Percentiles rank a stretch among this genome's conserved stretches.
These are phyloP conservation scores for Karstenula rhodostoma DNA, from an alignment of 2,329 filamentous ascomycete species.

Conservation along the genomic window DNA sequence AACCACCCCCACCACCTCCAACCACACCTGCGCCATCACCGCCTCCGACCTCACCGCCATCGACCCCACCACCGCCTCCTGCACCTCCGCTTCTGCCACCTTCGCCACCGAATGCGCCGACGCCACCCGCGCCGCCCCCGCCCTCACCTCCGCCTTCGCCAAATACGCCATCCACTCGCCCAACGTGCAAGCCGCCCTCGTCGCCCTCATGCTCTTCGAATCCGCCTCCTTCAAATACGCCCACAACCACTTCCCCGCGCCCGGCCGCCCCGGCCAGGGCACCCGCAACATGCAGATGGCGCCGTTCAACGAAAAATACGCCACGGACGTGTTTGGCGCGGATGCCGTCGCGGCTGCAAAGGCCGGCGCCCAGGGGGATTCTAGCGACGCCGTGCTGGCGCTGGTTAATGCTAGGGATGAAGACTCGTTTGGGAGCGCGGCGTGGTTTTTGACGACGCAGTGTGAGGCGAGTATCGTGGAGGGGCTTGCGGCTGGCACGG, in stretches of 20 bases:
- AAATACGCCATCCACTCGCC: conserved; percentile 63
- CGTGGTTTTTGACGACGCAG: conserved; percentile 68
- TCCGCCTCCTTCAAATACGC: conserved; percentile 74
- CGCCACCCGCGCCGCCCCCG: conserved; percentile 66
- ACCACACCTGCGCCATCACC: conserved; percentile 28
- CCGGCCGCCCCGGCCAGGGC: conserved; percentile 71
- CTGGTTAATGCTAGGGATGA: conserved; percentile 56
- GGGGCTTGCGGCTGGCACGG: conserved; percentile 56
- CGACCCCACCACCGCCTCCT: conserved; percentile 65
- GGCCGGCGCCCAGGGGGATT: conserved; percentile 36
- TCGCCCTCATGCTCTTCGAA: conserved; percentile 77
- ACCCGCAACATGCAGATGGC: conserved; percentile 73
- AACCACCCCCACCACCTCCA: neutral
- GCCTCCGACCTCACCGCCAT: conserved; percentile 58
- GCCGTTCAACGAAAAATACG: conserved; percentile 64
- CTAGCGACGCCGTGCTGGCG: conserved; percentile 57
- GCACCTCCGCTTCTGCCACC: conserved; percentile 54
- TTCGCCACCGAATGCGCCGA: conserved; percentile 65
- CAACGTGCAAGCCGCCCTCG: conserved; percentile 72
- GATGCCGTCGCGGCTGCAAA: conserved; percentile 37
- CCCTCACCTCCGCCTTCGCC: conserved; percentile 64
- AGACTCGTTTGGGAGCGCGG: conserved; percentile 64
- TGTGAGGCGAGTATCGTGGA: conserved; percentile 57
- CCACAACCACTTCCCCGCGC: conserved; percentile 66
- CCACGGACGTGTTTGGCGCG: conserved; percentile 53